Conservation (phyloP, 768 basidiomycete species). For the Cubamyces sp. region DNA sequence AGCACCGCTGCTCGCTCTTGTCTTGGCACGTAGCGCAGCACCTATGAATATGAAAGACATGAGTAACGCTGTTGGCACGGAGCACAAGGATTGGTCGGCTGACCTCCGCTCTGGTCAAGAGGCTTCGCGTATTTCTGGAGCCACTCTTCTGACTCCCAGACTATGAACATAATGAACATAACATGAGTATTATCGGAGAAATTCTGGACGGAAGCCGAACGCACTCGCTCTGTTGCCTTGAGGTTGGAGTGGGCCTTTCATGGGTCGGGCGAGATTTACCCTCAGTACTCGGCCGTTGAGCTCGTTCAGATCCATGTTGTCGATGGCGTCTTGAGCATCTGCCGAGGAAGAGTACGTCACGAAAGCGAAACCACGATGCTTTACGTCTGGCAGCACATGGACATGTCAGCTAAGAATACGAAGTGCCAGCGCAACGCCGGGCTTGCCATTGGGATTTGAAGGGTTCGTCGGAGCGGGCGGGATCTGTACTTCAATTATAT, state of each 20-base stretch:
- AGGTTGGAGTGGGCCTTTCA: constrained; percentile 66
- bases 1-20: constrained; percentile 23
- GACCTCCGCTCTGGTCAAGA: constrained; percentile 74
- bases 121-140: constrained; percentile 80
- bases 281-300: constrained; percentile 74
- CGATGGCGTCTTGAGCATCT: constrained; percentile 95
- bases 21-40: constrained; percentile 31
- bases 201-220: constrained; percentile 35
- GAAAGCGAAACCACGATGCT: constrained; percentile 94
- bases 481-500: constrained; percentile 90
- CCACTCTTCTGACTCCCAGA: constrained; percentile 98
- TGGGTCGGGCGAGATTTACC: constrained; percentile 84
- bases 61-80: constrained; percentile 11
- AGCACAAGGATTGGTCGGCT: constrained; percentile 26
- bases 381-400: constrained; percentile 52
- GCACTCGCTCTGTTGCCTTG: constrained; percentile 76
- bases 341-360: constrained; percentile 79
- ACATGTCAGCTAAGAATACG: constrained; percentile 18
- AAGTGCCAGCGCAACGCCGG: constrained; percentile 9
- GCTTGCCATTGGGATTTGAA: constrained; percentile 60
- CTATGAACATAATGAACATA: constrained; percentile 43
- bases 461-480: constrained; percentile 80
- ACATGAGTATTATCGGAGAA: constrained; percentile 13
- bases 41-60: constrained; percentile 33
- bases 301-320: constrained; percentile 98